Evolutionary conservation across 495 filamentous ascomycete species (phyloP), one percentile per base, ranked within the genome.

Genomic region (Hyaloscypha bicolor): DNA sequence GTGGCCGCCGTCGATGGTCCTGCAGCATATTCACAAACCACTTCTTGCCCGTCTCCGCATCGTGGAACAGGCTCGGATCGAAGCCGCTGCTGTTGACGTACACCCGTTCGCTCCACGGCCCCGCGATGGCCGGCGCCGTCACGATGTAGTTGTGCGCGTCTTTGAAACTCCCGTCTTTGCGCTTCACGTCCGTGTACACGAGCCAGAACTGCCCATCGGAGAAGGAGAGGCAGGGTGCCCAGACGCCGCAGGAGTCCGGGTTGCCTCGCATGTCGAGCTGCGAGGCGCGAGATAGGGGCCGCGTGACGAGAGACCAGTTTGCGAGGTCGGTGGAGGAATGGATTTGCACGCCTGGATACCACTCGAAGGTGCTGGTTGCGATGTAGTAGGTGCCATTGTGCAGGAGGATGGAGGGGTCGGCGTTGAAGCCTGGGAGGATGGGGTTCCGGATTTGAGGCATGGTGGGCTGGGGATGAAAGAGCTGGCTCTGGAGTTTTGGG

Each of bases 301-400:
- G 42, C 35, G 42, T 9, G 35, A 51, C 9, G 6, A 88, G 76
- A 16, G 42, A 4, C 87, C 87, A 89, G 76, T 86, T 87, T 51
- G 80, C 80, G 11, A 87, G 77, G 61, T 87, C 84, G 30, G 70
- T 79, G 32, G 83, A 86, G 66, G 86, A 82, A 72, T 87, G 80
- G 57, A 90, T 87, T 64, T 84, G 85, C 6, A 86, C 79, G 22
- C 85, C 86, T 0, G 87, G 87, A 57, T 81, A 88, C 82, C 83
- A 88, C 71, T 89, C 86, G 61, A 89, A 89, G 3, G 85, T 87
- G 22, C 86, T 88, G 3, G 85, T 88, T 48, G 84, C 85, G 62
- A 89, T 84, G 76, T 87, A 88, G 76, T 87, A 89, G 75, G 87
- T 83, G 37, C 62, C 51, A 19, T 60, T 62, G 39, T 65, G 55